phyloP scores from a whole-genome alignment of 768 basidiomycete genomes.

The Boletus fagicola region DNA sequence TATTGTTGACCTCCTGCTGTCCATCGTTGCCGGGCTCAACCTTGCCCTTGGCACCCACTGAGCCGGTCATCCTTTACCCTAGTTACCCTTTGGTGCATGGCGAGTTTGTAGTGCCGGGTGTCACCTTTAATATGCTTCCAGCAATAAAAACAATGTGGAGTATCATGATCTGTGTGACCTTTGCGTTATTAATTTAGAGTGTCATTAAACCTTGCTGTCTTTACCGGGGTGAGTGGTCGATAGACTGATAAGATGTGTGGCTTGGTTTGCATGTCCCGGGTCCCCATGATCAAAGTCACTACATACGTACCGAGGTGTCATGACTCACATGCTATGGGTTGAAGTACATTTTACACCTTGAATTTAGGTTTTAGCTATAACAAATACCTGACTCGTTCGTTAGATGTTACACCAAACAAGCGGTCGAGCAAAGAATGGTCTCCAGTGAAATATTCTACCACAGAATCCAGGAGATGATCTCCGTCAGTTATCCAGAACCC shows the following conservation, averaged over 20 bases:
- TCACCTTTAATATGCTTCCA: background rate
- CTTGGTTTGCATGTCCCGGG: no score
- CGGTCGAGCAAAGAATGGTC: background rate
- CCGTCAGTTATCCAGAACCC: background rate
- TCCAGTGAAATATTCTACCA: background rate
- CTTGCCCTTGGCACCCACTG: background rate
- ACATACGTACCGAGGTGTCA: no score
- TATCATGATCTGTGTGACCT: background rate
- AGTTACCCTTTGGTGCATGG: conserved; percentile 7
- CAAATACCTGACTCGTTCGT: background rate
- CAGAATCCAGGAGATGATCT: background rate
- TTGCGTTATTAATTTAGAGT: background rate
- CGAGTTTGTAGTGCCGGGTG: conserved; percentile 12
- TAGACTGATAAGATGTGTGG: background rate
- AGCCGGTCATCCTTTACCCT: background rate
- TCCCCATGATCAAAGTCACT: no score
- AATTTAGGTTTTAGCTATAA: background rate
- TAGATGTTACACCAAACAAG: background rate
- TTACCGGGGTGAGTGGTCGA: background rate
- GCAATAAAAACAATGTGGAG: conserved; percentile 1
- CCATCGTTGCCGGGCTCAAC: background rate
- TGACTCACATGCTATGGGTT: no score
- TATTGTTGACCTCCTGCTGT: background rate
- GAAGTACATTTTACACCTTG: background rate
- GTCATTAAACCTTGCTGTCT: background rate